These are phyloP conservation scores for Tarenaya hassleriana DNA, from an alignment of 345 rosid species.

Conservation along the genomic window DNA sequence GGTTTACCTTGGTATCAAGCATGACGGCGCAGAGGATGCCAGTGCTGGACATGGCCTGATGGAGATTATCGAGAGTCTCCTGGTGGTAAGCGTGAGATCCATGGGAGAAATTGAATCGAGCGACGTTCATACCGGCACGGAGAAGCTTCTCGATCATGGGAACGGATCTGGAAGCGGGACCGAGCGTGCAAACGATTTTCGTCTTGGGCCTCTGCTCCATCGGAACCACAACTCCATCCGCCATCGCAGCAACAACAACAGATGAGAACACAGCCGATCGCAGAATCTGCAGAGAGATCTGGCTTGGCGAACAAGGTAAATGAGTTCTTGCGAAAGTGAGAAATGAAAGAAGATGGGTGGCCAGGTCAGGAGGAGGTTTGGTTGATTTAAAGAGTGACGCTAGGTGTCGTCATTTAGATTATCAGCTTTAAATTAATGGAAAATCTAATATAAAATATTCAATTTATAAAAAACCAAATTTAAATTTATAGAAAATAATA, in stretches of 20 bases:
- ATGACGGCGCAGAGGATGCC: constrained; percentile 37
- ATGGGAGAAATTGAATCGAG: constrained; percentile 56
- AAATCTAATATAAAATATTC: too few relatives aligned
- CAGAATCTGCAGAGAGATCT: too few relatives aligned
- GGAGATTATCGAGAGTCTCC: constrained; percentile 54
- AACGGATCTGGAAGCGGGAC: constrained; percentile 50
- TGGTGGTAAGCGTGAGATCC: constrained; percentile 54
- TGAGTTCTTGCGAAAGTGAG: too few relatives aligned
- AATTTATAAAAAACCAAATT: too few relatives aligned
- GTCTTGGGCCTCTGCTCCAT: constrained; percentile 40
- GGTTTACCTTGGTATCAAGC: constrained; percentile 38
- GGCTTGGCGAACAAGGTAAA: too few relatives aligned
- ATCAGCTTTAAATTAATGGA: too few relatives aligned
- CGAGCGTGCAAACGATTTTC: constrained; percentile 62
- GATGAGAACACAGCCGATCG: too few relatives aligned
- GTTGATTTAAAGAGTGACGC: too few relatives aligned
- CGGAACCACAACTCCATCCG: not conserved
- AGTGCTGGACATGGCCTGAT: constrained; percentile 30
- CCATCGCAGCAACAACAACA: not conserved
- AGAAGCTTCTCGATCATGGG: constrained; percentile 47
- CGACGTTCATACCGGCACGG: constrained; percentile 47
- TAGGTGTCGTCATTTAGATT: too few relatives aligned
- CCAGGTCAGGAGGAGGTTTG: too few relatives aligned
- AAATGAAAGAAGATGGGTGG: too few relatives aligned
- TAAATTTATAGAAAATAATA: too few relatives aligned